These are phyloP conservation scores for Hyaloperonospora brassicae DNA, from an alignment of 352 stramenopile species.

Conservation along the genomic window DNA sequence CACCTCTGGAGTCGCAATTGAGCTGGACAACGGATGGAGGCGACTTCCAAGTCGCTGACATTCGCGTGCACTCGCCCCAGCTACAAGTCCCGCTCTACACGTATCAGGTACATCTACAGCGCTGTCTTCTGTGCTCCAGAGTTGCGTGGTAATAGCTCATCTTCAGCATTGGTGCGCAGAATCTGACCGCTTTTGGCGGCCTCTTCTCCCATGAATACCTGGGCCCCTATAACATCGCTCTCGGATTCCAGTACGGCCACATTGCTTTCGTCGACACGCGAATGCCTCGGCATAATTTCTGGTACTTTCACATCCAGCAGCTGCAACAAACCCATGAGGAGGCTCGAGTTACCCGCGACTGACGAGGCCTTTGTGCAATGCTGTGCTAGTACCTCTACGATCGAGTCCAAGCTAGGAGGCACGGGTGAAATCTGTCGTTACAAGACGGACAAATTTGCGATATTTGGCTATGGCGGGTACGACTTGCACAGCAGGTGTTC, in stretches of 20 bases:
- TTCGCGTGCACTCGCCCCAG: constrained; percentile 30
- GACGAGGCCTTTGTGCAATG: not conserved
- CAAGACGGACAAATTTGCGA: constrained; percentile 31
- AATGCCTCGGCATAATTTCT: constrained; percentile 39
- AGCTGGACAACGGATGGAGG: constrained; percentile 81
- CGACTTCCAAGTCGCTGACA: constrained; percentile 60
- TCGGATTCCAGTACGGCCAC: constrained; percentile 61
- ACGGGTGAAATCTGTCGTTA: constrained; percentile 57
- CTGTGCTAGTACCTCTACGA: constrained; percentile 35
- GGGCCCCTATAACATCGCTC: constrained; percentile 36
- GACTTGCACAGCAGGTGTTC: constrained; percentile 8
- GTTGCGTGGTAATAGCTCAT: not conserved
- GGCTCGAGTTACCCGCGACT: not conserved
- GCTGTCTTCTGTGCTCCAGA: not conserved
- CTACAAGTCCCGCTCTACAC: constrained; percentile 32
- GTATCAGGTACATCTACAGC: constrained; percentile 19
- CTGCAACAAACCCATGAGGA: not conserved
- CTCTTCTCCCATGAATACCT: constrained; percentile 74
- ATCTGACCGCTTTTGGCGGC: constrained; percentile 36
- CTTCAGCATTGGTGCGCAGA: constrained; percentile 15
- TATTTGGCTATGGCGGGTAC: constrained; percentile 65
- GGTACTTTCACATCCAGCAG: constrained; percentile 20
- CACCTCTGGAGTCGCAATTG: constrained; percentile 33
- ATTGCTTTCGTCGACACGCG: constrained; percentile 58
- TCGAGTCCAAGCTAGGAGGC: constrained; percentile 35